Percentiles rank a stretch among this genome's conserved stretches.
Evolutionary conservation across 768 basidiomycete species (phyloP).

Genomic region (Kwoniella pini): DNA sequence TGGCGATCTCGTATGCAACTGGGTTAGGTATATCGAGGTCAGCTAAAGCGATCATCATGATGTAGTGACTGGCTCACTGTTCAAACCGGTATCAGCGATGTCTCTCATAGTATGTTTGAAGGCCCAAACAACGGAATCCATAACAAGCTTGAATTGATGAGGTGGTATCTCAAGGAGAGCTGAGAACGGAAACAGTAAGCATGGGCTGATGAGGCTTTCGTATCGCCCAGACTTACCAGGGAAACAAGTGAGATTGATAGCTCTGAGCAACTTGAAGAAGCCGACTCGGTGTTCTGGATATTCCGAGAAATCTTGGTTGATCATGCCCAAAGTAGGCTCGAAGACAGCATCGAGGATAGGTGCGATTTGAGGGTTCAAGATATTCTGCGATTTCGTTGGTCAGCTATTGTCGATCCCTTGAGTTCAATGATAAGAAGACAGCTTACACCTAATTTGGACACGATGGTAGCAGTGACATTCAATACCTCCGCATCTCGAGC

Average conservation of each 20-base stretch:
- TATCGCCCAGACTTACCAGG: constrained; percentile 64
- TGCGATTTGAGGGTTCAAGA: constrained; percentile 89
- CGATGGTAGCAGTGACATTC: constrained; percentile 96
- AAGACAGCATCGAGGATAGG: constrained; percentile 96
- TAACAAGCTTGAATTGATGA: constrained; percentile 91
- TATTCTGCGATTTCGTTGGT: too few species aligned
- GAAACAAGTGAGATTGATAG: constrained; percentile 93
- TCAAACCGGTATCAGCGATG: constrained; percentile 77
- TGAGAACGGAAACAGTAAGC: constrained; percentile 42
- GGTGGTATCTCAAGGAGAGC: constrained; percentile 86
- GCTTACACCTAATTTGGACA: constrained; percentile 79
- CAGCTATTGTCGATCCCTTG: too few species aligned
- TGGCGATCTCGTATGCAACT: constrained; percentile 92
- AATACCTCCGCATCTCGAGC: constrained; percentile 96
- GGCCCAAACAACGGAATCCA: constrained; percentile 99
- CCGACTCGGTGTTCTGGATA: constrained; percentile 96
- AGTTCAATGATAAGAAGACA: neutral
- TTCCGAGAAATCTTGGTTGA: constrained; percentile 99
- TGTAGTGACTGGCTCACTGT: constrained; percentile 43
- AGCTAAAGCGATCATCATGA: neutral
- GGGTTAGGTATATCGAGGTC: neutral
- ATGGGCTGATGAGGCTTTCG: too few species aligned
- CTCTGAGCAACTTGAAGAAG: constrained; percentile 91
- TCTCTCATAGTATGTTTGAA: constrained; percentile 99
- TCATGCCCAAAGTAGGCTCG: constrained; percentile 96